These are phyloP conservation scores for Trichoderma erinaceum DNA, from an alignment of 495 filamentous ascomycete species.

Conservation along the genomic window DNA sequence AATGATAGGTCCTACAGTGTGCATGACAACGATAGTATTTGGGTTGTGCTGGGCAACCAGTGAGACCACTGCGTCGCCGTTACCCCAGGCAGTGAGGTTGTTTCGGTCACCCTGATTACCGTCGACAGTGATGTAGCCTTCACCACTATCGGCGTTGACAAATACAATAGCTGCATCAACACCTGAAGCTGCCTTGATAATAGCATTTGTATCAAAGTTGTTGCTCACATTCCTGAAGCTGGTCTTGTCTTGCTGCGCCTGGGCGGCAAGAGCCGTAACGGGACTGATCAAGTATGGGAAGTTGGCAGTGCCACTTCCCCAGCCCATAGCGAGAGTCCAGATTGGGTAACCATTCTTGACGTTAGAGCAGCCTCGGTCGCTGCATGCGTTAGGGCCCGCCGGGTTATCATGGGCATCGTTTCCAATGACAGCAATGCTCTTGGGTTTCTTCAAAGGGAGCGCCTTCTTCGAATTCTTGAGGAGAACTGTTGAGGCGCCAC, in stretches of 20 bases:
- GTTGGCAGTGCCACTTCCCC: conserved; percentile 53
- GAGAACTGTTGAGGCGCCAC: conserved; percentile 52
- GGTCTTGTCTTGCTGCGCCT: conserved; percentile 26
- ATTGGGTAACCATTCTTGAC: conserved; percentile 27
- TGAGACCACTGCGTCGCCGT: conserved; percentile 46
- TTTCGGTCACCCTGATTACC: conserved; percentile 51
- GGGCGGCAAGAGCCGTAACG: conserved; percentile 46
- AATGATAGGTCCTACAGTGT: conserved; percentile 47
- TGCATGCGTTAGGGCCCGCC: conserved; percentile 39
- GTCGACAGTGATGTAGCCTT: conserved; percentile 53
- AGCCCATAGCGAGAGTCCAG: conserved; percentile 51
- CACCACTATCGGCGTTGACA: conserved; percentile 48
- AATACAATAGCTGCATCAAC: conserved; percentile 52
- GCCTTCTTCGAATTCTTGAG: conserved; percentile 54
- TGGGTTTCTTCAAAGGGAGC: conserved; percentile 47
- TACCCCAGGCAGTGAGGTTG: conserved; percentile 44
- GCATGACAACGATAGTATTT: conserved; percentile 51
- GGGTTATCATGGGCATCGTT: conserved; percentile 53
- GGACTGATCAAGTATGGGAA: conserved; percentile 63
- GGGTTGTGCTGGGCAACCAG: conserved; percentile 42
- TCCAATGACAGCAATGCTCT: conserved; percentile 55
- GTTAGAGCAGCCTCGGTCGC: conserved; percentile 35
- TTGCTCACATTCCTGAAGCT: conserved; percentile 26
- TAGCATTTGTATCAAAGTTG: conserved; percentile 34
- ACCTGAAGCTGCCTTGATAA: conserved; percentile 31